Evolutionary conservation across 768 basidiomycete species (phyloP).

Genomic region (Xerocomellus intermedius): DNA sequence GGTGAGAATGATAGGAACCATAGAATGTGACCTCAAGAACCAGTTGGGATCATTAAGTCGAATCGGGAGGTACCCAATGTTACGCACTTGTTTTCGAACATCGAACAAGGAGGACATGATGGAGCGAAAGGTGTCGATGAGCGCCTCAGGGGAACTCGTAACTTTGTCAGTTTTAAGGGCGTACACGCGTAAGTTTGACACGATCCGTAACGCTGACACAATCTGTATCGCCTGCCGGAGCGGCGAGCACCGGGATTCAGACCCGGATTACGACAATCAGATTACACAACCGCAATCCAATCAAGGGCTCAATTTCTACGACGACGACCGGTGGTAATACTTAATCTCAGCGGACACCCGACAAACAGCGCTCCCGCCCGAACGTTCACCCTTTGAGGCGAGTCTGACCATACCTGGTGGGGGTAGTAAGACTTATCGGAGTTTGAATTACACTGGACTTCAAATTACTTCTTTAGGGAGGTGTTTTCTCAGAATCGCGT

Average conservation of each 20-base stretch:
- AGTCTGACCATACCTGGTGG: too few species aligned
- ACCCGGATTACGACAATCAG: too few species aligned
- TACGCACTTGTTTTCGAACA: conserved; percentile 64
- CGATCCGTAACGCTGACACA: too few species aligned
- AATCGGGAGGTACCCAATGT: conserved; percentile 1
- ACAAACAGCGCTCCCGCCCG: background rate
- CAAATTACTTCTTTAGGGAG: too few species aligned
- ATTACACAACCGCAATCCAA: too few species aligned
- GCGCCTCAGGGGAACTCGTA: too few species aligned
- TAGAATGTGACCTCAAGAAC: conserved; percentile 79
- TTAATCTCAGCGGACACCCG: background rate
- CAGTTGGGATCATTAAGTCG: conserved; percentile 5
- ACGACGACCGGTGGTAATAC: background rate
- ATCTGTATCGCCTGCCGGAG: too few species aligned
- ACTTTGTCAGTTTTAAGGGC: too few species aligned
- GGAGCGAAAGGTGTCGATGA: background rate
- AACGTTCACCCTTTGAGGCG: background rate
- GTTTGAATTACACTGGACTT: too few species aligned
- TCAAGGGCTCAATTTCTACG: background rate
- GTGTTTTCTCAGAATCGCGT: too few species aligned
- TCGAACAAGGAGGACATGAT: conserved; percentile 53
- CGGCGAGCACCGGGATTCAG: background rate
- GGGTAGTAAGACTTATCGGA: too few species aligned
- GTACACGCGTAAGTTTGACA: too few species aligned
- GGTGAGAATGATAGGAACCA: conserved; percentile 87